A percentile compares a stretch with the other conserved stretches of the same genome.
Evolutionary conservation across 78 protist genomes (phyloP).

Genomic region (Dictyostelium brefeldianum): DNA sequence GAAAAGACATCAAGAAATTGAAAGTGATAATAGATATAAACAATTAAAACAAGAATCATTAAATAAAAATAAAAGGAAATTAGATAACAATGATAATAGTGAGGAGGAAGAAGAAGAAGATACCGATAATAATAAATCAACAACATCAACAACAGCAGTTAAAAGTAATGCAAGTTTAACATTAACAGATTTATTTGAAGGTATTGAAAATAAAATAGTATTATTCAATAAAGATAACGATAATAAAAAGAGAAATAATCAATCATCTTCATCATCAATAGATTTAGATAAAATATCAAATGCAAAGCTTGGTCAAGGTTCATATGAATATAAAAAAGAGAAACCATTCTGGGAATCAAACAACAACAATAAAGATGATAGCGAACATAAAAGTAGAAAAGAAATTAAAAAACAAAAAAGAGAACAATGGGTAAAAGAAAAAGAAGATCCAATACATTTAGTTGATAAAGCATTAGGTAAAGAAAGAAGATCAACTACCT

Average conservation of each 20-base stretch:
- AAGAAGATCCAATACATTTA: conserved; percentile 39
- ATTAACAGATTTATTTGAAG: neutral
- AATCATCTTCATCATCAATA: neutral
- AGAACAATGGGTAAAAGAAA: conserved; percentile 38
- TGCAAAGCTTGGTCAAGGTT: conserved; percentile 1
- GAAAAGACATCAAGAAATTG: neutral
- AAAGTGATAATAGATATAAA: conserved; percentile 57
- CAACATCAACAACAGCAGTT: neutral
- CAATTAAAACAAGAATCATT: conserved; percentile 8
- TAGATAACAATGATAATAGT: neutral
- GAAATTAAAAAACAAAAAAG: conserved; percentile 20
- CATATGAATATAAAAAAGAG: neutral
- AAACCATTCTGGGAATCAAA: neutral
- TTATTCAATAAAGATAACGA: neutral
- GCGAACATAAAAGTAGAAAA: neutral
- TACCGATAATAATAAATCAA: neutral
- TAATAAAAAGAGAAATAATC: neutral
- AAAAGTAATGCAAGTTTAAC: neutral
- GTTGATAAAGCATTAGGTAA: conserved; percentile 34
- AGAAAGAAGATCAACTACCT: neutral
- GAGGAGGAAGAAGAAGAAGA: neutral
- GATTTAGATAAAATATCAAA: neutral
- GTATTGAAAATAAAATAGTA: neutral
- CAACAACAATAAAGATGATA: neutral
- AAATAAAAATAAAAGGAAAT: conserved; percentile 7